Evolutionary conservation across 2,329 filamentous ascomycete genomes (phyloP).

Genomic region (Calonectria multiphialidica): DNA sequence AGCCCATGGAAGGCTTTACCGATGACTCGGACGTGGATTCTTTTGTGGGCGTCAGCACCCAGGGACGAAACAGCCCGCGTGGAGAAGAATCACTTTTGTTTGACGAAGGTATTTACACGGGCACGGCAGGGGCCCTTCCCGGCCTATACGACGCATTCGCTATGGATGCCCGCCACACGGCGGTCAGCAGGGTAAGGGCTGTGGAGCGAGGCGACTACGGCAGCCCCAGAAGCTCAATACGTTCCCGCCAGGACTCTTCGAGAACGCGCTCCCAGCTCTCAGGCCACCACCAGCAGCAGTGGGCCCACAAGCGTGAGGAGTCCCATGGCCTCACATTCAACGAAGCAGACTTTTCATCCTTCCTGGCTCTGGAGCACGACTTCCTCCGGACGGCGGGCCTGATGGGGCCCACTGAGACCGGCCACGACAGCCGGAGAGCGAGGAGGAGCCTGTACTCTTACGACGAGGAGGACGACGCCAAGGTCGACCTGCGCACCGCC

Average conservation of each 20-base stretch:
- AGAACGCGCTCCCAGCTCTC: not conserved
- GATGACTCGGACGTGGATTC: conserved; percentile 46
- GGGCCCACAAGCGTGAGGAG: conserved; percentile 10
- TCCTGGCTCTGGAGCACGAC: conserved; percentile 30
- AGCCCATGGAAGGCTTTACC: conserved; percentile 37
- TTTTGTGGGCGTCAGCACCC: conserved; percentile 37
- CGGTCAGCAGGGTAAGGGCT: not conserved
- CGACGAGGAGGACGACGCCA: conserved; percentile 37
- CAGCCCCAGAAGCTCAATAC: not conserved
- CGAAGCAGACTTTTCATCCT: conserved; percentile 33
- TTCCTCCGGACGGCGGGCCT: conserved; percentile 29
- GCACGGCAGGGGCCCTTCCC: conserved; percentile 39
- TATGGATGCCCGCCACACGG: conserved; percentile 15
- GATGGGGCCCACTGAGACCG: conserved; percentile 30
- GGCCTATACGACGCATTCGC: conserved; percentile 43
- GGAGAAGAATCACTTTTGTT: conserved; percentile 44
- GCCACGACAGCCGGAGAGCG: conserved; percentile 28
- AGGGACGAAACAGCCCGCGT: conserved; percentile 10
- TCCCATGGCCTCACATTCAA: conserved; percentile 25
- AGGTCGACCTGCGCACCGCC: conserved; percentile 38
- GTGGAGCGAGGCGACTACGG: not conserved
- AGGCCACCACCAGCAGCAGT: not conserved
- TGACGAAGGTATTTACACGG: conserved; percentile 41
- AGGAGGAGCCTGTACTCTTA: conserved; percentile 38
- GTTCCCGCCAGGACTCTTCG: not conserved